Base-by-base conservation (phyloP, 148 eudicot species). In the Persicaria tinctoria region DNA sequence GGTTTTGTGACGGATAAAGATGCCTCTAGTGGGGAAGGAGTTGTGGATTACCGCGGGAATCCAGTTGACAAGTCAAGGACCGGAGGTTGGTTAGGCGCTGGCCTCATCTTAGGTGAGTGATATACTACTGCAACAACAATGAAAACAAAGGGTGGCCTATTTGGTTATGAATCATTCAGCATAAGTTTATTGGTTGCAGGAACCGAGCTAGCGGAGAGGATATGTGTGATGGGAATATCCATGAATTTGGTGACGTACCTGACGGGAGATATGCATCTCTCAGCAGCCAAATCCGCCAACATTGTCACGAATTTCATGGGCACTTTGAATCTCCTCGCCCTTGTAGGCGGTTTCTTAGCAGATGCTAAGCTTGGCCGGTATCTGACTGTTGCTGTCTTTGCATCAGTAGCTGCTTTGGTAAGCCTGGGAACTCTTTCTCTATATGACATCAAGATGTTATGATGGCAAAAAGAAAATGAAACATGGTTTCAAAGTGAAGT, bases 231-330 rank as follows among this genome's bases (percentile, higher is more conserved):
- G 84, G 97, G 97, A 3, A 96, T 96, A 66, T 78, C 94, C 0
- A 92, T 96, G 99, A 96, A 96, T 54, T 46, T 96, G 82, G 99
- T 96, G 51, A 92, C 99, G 0, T 96, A 96, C 84, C 78, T 96
- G 83, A 86, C 86, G 7, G 97, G 97, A 81, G 71, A 64, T 45
- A 76, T 96, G 91, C 99, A 96, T 78, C 92, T 96, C 60, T 73
- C 97, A 1, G 83, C 99, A 1, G 84, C 99, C n/a, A 88, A 86
- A 74, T 90, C 99, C 7, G 99, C 99, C 13, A 96, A 85, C 51
- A 86, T 83, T n/a, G 99, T 92, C 45, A 96, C 97, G 70, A 96
- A 96, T 81, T 96, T 92, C 83, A 89, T 92, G 94, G 99, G 99
- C 64, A 85, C 97, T 55, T 97, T 96, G 64, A 96, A 96, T 79